phyloP scores from a whole-genome alignment of 2,329 filamentous ascomycete genomes.

The Colletotrichum chrysophilum region DNA sequence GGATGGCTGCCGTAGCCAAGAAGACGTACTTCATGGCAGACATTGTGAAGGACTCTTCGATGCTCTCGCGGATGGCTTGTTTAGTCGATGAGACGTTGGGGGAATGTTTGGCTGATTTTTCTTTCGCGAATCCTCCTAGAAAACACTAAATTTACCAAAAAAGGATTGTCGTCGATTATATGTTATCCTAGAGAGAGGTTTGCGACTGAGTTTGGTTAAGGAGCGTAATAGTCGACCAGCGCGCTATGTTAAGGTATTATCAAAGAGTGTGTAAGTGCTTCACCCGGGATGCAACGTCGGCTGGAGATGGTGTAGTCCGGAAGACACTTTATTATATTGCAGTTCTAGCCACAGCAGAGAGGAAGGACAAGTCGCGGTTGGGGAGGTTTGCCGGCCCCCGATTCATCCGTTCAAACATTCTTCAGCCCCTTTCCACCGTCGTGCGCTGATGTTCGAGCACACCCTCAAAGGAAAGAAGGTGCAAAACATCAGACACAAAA shows the following conservation, averaged over 20 bases:
- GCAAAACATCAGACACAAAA: conserved; percentile 19
- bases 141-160: neutral
- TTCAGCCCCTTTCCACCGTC: neutral
- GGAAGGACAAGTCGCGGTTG: neutral
- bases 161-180: neutral
- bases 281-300: neutral
- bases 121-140: neutral
- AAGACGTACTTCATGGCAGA: conserved; percentile 1
- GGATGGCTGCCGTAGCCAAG: neutral
- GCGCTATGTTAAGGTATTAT: neutral
- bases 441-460: conserved; percentile 17
- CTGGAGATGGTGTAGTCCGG: neutral
- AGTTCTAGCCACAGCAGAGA: neutral
- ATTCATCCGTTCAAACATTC: conserved; percentile 13
- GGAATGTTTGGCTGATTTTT: neutral
- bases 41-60: neutral
- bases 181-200: neutral
- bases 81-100: neutral
- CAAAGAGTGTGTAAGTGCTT: conserved; percentile 2
- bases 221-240: conserved; percentile 13
- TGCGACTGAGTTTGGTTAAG: neutral
- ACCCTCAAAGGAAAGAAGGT: neutral
- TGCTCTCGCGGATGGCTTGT: neutral
- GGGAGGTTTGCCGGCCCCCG: neutral
- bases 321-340: neutral